phyloP scores from a whole-genome alignment of 257 asterid genomes.

The Paulownia fortunei region DNA sequence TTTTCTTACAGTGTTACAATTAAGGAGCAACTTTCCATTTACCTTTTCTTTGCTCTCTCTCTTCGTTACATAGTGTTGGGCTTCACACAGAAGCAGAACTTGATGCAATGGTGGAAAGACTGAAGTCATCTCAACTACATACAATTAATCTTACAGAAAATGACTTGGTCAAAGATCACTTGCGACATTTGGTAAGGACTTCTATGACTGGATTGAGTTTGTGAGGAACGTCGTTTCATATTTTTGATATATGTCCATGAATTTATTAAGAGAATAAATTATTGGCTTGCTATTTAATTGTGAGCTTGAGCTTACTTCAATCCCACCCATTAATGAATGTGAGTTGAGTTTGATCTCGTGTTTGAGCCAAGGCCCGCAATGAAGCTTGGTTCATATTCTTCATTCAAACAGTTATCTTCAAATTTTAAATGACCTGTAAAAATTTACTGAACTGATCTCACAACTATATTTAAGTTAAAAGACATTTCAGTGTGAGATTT shows the following conservation, averaged over 20 bases:
- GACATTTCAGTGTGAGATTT: neutral
- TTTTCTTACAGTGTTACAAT: neutral
- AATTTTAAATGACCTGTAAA: neutral
- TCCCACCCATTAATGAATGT: neutral
- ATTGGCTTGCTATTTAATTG: neutral
- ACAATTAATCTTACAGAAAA: constrained; percentile 81
- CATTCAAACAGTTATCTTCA: neutral
- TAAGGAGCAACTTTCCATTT: constrained; percentile 12
- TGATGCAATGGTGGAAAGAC: constrained; percentile 64
- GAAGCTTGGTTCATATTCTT: constrained; percentile 14
- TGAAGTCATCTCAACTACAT: constrained; percentile 61
- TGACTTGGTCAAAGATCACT: constrained; percentile 93
- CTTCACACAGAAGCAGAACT: constrained; percentile 77
- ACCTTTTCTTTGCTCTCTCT: constrained; percentile 4
- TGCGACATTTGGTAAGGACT: constrained; percentile 81
- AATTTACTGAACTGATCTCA: neutral
- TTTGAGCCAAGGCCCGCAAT: neutral
- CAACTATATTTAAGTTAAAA: neutral
- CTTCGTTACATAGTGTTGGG: constrained; percentile 68
- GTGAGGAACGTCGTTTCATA: constrained; percentile 18
- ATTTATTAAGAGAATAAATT: neutral
- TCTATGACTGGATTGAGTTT: constrained; percentile 13
- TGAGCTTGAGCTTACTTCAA: constrained; percentile 15
- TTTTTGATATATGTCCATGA: neutral
- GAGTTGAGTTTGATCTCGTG: constrained; percentile 4